phyloP scores from a whole-genome alignment of 441 rosid genomes.

The Gossypium gossypioides region DNA sequence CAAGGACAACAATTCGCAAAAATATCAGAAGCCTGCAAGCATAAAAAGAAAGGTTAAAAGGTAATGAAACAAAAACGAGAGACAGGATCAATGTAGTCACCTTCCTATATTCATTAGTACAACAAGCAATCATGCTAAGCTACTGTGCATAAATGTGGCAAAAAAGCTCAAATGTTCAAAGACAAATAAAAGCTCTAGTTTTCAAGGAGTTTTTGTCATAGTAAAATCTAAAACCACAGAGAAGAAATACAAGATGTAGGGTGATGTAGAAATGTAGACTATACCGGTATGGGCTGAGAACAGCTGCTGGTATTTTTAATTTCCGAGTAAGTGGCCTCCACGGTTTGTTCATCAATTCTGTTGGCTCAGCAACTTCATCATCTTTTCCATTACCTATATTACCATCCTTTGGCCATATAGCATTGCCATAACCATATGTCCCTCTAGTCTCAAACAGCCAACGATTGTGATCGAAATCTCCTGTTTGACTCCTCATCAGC shows the following conservation, averaged over 20 bases:
- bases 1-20: conserved; percentile 59
- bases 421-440: conserved; percentile 86
- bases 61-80: not conserved
- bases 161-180: not conserved
- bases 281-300: conserved; percentile 80
- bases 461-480: conserved; percentile 79
- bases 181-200: not conserved
- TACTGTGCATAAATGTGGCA: not conserved
- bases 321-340: conserved; percentile 91
- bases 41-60: not conserved
- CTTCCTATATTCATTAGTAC: not conserved
- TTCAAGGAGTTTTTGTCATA: not conserved
- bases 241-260: not conserved
- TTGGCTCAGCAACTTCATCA: conserved; percentile 52
- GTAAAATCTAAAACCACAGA: not conserved
- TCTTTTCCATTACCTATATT: conserved; percentile 53
- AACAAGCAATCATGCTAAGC: not conserved
- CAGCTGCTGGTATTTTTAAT: conserved; percentile 76
- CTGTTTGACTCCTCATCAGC: conserved; percentile 79
- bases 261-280: not conserved
- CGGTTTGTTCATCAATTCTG: conserved; percentile 68
- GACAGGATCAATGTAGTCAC: not conserved
- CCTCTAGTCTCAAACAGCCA: conserved; percentile 84
- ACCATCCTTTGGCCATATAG: conserved; percentile 82
- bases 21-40: conserved; percentile 60